These are phyloP conservation scores for Penicillium occitanis DNA, from an alignment of 2,329 filamentous ascomycete species.

Conservation along the genomic window DNA sequence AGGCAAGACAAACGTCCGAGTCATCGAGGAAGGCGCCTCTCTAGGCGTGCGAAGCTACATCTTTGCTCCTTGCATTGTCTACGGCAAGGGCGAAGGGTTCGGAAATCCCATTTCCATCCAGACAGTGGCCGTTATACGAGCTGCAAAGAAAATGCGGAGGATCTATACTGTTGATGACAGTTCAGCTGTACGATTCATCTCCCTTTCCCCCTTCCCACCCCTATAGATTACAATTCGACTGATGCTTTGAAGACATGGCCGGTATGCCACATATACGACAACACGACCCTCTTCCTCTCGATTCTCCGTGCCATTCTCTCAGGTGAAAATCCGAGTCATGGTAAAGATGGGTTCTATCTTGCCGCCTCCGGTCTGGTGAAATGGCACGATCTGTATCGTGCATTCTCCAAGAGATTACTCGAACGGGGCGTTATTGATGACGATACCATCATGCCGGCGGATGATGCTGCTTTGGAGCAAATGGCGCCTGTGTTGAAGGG, in stretches of 20 bases:
- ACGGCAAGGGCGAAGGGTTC: slow-evolving; percentile 52
- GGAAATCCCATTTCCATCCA: slow-evolving; percentile 55
- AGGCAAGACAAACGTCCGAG: slow-evolving; percentile 41
- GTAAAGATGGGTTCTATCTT: slow-evolving; percentile 53
- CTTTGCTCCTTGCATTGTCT: slow-evolving; percentile 57
- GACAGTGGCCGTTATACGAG: slow-evolving; percentile 50
- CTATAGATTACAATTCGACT: neutral
- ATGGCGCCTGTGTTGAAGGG: slow-evolving; percentile 46
- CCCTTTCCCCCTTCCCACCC: neutral
- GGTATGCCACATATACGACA: slow-evolving; percentile 55
- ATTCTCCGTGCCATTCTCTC: slow-evolving; percentile 49
- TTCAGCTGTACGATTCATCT: neutral
- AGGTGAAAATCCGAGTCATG: slow-evolving; percentile 37
- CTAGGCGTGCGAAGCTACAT: slow-evolving; percentile 52
- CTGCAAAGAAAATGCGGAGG: slow-evolving; percentile 42
- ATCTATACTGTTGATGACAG: slow-evolving; percentile 46
- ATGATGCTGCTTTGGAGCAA: slow-evolving; percentile 36
- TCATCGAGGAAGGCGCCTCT: slow-evolving; percentile 47
- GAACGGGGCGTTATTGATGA: slow-evolving; percentile 44
- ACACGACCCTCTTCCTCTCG: slow-evolving; percentile 47
- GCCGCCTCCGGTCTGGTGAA: slow-evolving; percentile 50
- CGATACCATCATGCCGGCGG: slow-evolving; percentile 37
- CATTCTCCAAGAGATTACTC: slow-evolving; percentile 45
- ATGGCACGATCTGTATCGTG: slow-evolving; percentile 54
- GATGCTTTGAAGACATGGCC: slow-evolving; percentile 44